Evolutionary conservation across 208 protist genomes (phyloP).

Genomic region (Leishmania guyanensis): DNA sequence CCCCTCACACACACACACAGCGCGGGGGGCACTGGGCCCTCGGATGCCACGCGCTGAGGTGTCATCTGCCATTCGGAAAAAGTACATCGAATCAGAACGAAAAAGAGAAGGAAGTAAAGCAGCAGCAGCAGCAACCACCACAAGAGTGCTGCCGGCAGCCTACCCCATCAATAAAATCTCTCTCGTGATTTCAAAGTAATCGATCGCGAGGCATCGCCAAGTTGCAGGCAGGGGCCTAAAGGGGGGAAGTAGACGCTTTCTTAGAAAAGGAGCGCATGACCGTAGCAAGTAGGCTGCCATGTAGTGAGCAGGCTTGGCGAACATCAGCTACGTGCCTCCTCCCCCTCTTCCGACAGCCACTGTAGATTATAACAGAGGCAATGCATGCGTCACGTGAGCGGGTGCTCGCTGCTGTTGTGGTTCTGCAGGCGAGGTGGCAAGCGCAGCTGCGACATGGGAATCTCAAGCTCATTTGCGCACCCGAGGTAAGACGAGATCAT

Average conservation of each 20-base stretch:
- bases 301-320: neutral
- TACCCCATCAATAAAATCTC: neutral
- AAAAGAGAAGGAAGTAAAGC: neutral
- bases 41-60: neutral
- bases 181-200: too few relatives aligned
- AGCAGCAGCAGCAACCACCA: neutral
- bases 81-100: neutral
- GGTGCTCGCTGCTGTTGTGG: slow-evolving; percentile 41
- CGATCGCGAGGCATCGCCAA: neutral
- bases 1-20: neutral
- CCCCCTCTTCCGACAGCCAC: neutral
- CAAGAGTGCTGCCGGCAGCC: neutral
- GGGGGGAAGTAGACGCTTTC: neutral
- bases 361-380: neutral
- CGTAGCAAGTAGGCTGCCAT: neutral
- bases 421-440: slow-evolving; percentile 82
- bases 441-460: slow-evolving; percentile 83
- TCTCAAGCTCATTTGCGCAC: slow-evolving; percentile 85
- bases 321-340: neutral
- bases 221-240: too few relatives aligned
- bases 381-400: slow-evolving; percentile 50
- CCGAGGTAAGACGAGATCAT: slow-evolving; percentile 57
- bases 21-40: neutral
- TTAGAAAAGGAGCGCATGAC: neutral
- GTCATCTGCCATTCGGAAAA: neutral